Conservation (phyloP, 805 yeast species). For the Clavispora phyllophila region DNA sequence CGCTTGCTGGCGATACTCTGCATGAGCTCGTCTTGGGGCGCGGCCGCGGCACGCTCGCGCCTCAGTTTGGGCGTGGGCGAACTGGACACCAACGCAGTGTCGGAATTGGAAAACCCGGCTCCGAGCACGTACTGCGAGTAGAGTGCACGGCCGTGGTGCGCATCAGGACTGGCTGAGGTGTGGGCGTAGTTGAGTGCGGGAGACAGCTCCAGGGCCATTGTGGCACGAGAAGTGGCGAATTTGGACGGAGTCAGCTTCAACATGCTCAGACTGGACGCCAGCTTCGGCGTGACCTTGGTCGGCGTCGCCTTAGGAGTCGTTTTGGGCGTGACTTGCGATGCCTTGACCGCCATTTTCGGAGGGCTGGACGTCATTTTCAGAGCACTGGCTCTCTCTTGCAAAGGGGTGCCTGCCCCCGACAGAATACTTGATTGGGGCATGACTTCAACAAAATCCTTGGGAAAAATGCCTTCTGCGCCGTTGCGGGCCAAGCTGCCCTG, state of each 20-base stretch:
- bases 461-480: slow-evolving; percentile 80
- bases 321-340: not conserved
- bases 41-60: not conserved
- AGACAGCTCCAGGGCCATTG: slow-evolving; percentile 1
- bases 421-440: slow-evolving; percentile 15
- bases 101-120: slow-evolving; percentile 12
- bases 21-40: slow-evolving; percentile 22
- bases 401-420: not conserved
- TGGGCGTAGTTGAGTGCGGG: slow-evolving; percentile 4
- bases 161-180: slow-evolving; percentile 7
- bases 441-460: slow-evolving; percentile 75
- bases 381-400: not conserved
- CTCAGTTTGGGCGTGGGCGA: slow-evolving; percentile 20
- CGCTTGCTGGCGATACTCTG: slow-evolving; percentile 25
- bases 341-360: not conserved
- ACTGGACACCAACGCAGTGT: slow-evolving; percentile 10
- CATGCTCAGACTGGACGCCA: not conserved
- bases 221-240: not conserved
- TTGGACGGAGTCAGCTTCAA: not conserved
- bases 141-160: slow-evolving; percentile 2
- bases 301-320: not conserved
- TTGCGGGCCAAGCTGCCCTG: slow-evolving; percentile 77
- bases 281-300: not conserved
- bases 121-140: slow-evolving; percentile 15
- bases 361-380: not conserved